phyloP scores from a whole-genome alignment of 495 filamentous ascomycete genomes.

The Aspergillus saccharolyticus region DNA sequence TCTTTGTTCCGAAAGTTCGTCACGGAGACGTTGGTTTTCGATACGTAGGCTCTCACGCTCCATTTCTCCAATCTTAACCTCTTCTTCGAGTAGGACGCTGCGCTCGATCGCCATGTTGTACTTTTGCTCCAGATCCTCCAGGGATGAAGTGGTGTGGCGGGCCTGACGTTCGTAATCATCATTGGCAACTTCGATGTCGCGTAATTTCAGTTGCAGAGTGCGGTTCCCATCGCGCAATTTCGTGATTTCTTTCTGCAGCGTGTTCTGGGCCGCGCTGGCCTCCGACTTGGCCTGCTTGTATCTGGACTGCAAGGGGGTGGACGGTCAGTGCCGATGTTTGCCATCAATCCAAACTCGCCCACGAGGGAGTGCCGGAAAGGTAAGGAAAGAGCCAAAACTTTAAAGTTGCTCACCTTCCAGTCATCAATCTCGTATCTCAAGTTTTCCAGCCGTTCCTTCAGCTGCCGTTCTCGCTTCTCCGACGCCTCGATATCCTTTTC shows the following conservation, averaged over 20 bases:
- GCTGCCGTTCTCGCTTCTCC: slow-evolving; percentile 80
- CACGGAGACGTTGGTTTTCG: slow-evolving; percentile 77
- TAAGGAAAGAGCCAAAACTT: neutral
- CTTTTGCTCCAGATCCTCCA: slow-evolving; percentile 96
- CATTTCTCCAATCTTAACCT: slow-evolving; percentile 82
- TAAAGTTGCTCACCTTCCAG: slow-evolving; percentile 73
- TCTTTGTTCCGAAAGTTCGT: slow-evolving; percentile 87
- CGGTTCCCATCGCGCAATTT: slow-evolving; percentile 78
- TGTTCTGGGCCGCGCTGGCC: slow-evolving; percentile 73
- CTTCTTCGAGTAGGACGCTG: slow-evolving; percentile 88
- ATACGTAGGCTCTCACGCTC: slow-evolving; percentile 85
- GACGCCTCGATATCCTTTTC: slow-evolving; percentile 95
- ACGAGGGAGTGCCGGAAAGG: neutral
- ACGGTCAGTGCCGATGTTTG: neutral
- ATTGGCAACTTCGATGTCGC: slow-evolving; percentile 96
- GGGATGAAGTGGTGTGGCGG: slow-evolving; percentile 84
- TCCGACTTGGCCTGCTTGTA: slow-evolving; percentile 93
- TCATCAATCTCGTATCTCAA: slow-evolving; percentile 89
- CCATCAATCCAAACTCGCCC: slow-evolving; percentile 3
- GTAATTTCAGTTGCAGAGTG: slow-evolving; percentile 71
- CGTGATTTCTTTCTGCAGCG: slow-evolving; percentile 93
- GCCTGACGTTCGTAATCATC: slow-evolving; percentile 97
- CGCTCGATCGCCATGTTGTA: slow-evolving; percentile 92
- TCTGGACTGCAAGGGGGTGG: slow-evolving; percentile 62
- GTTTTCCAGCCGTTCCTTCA: slow-evolving; percentile 81